Base-by-base conservation (phyloP, 371 early-diverging fungal genomes). In the Mortierella sp. region DNA sequence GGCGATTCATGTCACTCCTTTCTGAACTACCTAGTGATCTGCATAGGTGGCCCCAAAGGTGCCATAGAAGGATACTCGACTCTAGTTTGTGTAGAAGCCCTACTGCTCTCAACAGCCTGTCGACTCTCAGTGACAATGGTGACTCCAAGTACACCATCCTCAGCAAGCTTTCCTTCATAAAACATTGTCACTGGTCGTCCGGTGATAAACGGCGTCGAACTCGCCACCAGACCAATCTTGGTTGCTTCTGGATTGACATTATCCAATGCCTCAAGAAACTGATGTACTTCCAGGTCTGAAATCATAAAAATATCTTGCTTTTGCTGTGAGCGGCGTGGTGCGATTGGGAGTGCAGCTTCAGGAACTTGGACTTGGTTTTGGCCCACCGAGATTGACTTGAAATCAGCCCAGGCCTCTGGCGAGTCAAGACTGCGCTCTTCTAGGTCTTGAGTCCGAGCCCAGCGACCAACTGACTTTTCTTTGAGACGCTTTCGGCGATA, bases 141-240 rank as follows among this genome's bases (percentile, higher is more conserved):
- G 51, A 91, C 88, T 0, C 92, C 92, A 15, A 90, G 77, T 21
- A 88, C 82, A 6, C 93, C 93, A 14, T 86, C 88, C 5, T 84
- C 84, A n/a, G 88, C 62, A 1, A 87, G 62, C 11, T 77, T 53
- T 1, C 82, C 81, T 62, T 87, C 84, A 62, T 81, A 83, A 68
- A 89, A 90, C 57, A 92, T 73, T 0, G 90, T 88, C 58, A 89
- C 87, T 0, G 91, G 89, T 0, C 65, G 62, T 9, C 90, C 92
- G 1, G 88, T 93, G n/a, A 88, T 74, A 75, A 93, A 93, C 0
- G 92, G 93, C 0, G 93, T 93, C 37, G 89, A 89, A 1, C 91
- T 76, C 3, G 88, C 89, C 23, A 91, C 66, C 23, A 92, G 59
- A 1, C 93, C 92, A 9, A 86, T 71, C 68, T 90, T 92, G 18